These are phyloP conservation scores for Phytopythium boreale DNA, from an alignment of 352 stramenopile genomes.

Conservation along the genomic window DNA sequence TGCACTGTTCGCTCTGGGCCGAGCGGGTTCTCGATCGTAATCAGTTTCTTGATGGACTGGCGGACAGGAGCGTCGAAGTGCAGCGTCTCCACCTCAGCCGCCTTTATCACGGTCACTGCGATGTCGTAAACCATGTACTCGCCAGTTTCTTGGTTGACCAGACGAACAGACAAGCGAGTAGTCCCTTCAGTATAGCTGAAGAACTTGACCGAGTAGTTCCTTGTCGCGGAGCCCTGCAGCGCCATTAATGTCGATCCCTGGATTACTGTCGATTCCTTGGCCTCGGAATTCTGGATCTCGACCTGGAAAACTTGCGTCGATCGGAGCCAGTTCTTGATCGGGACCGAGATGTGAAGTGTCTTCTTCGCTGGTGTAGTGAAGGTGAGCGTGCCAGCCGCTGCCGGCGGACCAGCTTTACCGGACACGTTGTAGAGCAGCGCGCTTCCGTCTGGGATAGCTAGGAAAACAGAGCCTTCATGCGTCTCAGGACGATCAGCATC, in stretches of 20 bases:
- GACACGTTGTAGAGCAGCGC: conserved; percentile 86
- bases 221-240: conserved; percentile 45
- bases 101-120: conserved; percentile 45
- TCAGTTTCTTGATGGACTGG: conserved; percentile 69
- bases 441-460: conserved; percentile 88
- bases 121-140: conserved; percentile 85
- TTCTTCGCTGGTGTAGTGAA: conserved; percentile 81
- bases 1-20: conserved; percentile 34
- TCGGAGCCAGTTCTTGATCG: conserved; percentile 89
- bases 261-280: conserved; percentile 44
- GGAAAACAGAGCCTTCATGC: conserved; percentile 86
- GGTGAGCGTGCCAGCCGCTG: conserved; percentile 27
- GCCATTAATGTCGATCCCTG: conserved; percentile 70
- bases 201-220: conserved; percentile 87
- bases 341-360: conserved; percentile 57
- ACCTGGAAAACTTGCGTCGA: conserved; percentile 76
- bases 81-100: conserved; percentile 73
- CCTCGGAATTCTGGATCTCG: conserved; percentile 41
- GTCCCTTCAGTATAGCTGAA: conserved; percentile 84
- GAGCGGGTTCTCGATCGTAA: conserved; percentile 92
- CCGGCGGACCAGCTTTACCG: conserved; percentile 66
- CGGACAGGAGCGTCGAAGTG: conserved; percentile 83
- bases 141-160: conserved; percentile 78
- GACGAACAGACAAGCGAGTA: conserved; percentile 52
- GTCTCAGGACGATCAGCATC: conserved; percentile 31